Evolutionary conservation across 208 protist genomes (phyloP).

Genomic region (Trypanosoma conorhini): DNA sequence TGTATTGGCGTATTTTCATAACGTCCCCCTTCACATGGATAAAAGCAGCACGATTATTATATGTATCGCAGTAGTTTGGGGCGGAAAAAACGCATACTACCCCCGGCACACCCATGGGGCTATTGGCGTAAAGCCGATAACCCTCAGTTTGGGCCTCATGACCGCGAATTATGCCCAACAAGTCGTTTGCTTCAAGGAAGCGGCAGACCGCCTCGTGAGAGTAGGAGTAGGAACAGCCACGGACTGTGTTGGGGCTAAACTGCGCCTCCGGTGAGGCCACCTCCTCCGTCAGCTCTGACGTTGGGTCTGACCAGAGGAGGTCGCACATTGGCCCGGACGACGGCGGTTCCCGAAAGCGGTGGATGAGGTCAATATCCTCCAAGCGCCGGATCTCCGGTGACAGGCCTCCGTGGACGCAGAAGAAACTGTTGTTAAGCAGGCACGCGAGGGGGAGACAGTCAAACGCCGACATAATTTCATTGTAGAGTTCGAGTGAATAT

Average conservation of each 20-base stretch:
- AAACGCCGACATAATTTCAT: conserved; percentile 92
- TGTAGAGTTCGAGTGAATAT: conserved; percentile 86
- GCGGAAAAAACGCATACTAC: conserved; percentile 95
- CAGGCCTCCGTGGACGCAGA: conserved; percentile 95
- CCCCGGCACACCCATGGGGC: conserved; percentile 91
- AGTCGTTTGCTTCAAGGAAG: conserved; percentile 96
- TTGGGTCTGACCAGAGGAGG: conserved; percentile 96
- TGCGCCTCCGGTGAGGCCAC: conserved; percentile 26
- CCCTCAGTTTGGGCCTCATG: conserved; percentile 96
- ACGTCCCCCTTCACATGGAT: conserved; percentile 93
- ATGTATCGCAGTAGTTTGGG: neutral
- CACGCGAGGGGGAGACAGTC: conserved; percentile 93
- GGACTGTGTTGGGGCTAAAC: conserved; percentile 76
- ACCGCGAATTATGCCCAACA: conserved; percentile 95
- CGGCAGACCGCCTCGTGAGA: conserved; percentile 77
- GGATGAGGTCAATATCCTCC: conserved; percentile 88
- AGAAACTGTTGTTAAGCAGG: conserved; percentile 81
- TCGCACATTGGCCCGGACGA: conserved; percentile 93
- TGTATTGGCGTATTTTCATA: conserved; percentile 98
- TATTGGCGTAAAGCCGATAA: conserved; percentile 94
- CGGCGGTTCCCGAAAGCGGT: conserved; percentile 95
- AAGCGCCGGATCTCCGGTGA: conserved; percentile 72
- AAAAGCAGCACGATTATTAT: conserved; percentile 88
- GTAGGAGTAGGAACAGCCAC: conserved; percentile 90
- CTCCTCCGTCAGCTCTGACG: conserved; percentile 82